Conservation (phyloP, 2,329 filamentous ascomycete genomes). For the Tolypocladium cylindrosporum region DNA sequence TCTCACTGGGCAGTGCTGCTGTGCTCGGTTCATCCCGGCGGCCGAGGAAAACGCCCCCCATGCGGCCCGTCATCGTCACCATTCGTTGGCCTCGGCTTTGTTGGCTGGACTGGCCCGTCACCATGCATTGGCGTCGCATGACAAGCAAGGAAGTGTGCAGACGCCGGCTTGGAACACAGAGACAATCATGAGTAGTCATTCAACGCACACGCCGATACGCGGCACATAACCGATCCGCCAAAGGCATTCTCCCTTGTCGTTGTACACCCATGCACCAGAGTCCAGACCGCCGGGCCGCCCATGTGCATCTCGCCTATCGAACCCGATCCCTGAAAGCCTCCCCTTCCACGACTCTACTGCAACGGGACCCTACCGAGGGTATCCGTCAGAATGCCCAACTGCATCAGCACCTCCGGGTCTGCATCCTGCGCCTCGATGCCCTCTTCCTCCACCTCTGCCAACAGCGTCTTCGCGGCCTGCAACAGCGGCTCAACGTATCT, state of each 20-base stretch:
- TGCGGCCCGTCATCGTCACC: background rate
- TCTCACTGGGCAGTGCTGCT: background rate
- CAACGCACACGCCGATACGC: background rate
- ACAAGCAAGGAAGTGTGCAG: background rate
- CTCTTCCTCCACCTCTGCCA: constrained; percentile 19
- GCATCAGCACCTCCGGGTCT: constrained; percentile 21
- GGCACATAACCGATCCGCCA: background rate
- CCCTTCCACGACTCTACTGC: constrained; percentile 15
- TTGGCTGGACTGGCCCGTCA: background rate
- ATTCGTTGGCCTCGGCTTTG: background rate
- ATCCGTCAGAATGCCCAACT: constrained; percentile 31
- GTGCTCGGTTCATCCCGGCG: background rate
- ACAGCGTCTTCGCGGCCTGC: constrained; percentile 28
- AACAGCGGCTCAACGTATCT: constrained; percentile 47
- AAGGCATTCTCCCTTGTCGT: background rate
- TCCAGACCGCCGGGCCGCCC: background rate
- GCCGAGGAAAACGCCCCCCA: background rate
- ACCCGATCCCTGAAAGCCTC: background rate
- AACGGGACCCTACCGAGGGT: constrained; percentile 30
- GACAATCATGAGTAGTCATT: background rate
- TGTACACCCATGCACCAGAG: background rate
- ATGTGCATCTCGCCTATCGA: background rate
- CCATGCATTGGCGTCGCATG: background rate
- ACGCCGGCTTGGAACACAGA: background rate
- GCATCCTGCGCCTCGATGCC: constrained; percentile 19